Conservation (phyloP, 495 filamentous ascomycete genomes). For the Chaetomium tenue region DNA sequence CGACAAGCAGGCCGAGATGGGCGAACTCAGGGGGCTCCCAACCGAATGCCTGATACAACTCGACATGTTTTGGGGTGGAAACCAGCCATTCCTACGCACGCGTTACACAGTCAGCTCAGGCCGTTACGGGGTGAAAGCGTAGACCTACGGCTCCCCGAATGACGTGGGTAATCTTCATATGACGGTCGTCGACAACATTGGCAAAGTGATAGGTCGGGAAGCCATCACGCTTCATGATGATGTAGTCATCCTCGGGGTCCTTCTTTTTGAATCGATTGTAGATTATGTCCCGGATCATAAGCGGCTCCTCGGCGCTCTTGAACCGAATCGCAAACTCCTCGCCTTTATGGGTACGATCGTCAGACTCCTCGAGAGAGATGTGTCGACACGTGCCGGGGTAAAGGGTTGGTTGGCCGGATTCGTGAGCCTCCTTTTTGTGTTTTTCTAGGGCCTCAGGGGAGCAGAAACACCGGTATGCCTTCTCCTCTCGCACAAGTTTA, state of each 20-base stretch:
- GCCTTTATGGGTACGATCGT: slow-evolving; percentile 61
- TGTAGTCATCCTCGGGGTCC: slow-evolving; percentile 52
- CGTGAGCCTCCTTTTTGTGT: slow-evolving; percentile 58
- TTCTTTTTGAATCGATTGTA: slow-evolving; percentile 61
- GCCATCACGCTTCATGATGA: slow-evolving; percentile 86
- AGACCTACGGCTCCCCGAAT: slow-evolving; percentile 73
- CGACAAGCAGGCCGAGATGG: slow-evolving; percentile 83
- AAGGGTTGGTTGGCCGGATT: slow-evolving; percentile 59
- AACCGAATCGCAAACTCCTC: slow-evolving; percentile 79
- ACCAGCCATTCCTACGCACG: slow-evolving; percentile 80
- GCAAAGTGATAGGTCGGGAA: slow-evolving; percentile 95
- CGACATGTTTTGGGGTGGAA: slow-evolving; percentile 84
- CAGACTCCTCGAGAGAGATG: slow-evolving; percentile 64
- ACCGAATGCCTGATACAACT: slow-evolving; percentile 81
- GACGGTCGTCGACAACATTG: slow-evolving; percentile 93
- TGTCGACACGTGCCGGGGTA: slow-evolving; percentile 77
- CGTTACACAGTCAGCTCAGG: background rate
- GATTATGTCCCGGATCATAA: slow-evolving; percentile 66
- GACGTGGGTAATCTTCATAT: slow-evolving; percentile 94
- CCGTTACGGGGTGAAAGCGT: background rate
- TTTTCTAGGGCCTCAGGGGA: slow-evolving; percentile 64
- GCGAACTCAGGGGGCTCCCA: slow-evolving; percentile 84
- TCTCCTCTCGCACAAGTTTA: slow-evolving; percentile 63
- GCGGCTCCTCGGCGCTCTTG: slow-evolving; percentile 59
- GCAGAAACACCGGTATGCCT: slow-evolving; percentile 95